Evolutionary conservation across 306 rosid genomes (phyloP).

Genomic region (Carpinus fangiana): DNA sequence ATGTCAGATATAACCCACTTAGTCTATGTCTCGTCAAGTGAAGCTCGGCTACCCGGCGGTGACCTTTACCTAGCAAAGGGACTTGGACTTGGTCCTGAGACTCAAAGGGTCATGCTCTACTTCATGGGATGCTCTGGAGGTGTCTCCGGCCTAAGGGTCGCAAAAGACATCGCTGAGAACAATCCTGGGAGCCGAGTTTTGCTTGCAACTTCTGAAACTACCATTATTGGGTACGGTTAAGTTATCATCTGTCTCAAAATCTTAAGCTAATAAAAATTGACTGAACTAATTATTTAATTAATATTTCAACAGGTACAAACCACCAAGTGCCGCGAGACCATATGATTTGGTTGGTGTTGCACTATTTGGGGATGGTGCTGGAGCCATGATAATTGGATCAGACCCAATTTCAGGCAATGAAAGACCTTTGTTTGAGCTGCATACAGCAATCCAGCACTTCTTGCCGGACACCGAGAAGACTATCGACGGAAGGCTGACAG

Average conservation of each 20-base stretch:
- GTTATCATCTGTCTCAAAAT: too few species aligned
- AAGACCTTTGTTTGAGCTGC: constrained; percentile 82
- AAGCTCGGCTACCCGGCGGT: constrained; percentile 88
- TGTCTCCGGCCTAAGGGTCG: constrained; percentile 82
- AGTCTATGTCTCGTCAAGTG: constrained; percentile 90
- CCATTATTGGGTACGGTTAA: constrained; percentile 52
- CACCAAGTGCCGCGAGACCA: constrained; percentile 75
- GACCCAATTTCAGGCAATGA: constrained; percentile 51
- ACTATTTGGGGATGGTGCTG: constrained; percentile 89
- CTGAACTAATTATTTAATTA: too few species aligned
- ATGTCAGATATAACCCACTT: constrained; percentile 78
- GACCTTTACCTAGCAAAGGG: constrained; percentile 79
- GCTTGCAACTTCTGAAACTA: constrained; percentile 85
- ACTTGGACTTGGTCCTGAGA: constrained; percentile 61
- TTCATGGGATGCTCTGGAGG: constrained; percentile 92
- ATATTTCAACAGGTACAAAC: constrained; percentile 44
- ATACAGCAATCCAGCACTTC: constrained; percentile 68
- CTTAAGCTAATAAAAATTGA: too few species aligned
- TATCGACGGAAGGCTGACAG: constrained; percentile 87
- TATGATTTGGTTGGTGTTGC: constrained; percentile 95
- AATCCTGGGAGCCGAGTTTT: constrained; percentile 82
- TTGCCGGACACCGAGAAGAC: constrained; percentile 69
- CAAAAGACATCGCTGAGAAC: constrained; percentile 89
- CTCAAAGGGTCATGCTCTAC: constrained; percentile 68
- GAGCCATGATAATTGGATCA: constrained; percentile 78